Conservation (phyloP, 257 asterid genomes). For the Pogostemon cablin region DNA sequence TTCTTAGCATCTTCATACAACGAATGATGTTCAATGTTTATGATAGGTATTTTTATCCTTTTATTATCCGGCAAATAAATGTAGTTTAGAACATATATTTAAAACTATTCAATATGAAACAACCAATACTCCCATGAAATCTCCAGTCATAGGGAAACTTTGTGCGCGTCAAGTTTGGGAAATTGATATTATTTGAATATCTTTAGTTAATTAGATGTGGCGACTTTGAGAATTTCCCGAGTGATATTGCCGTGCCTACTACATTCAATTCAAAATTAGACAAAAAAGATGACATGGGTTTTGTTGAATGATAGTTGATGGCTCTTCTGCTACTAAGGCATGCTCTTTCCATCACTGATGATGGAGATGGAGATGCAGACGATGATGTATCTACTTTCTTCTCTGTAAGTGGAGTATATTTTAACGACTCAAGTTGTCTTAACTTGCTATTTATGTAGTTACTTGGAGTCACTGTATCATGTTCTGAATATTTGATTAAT, state of each 20-base stretch:
- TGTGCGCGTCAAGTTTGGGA: not conserved
- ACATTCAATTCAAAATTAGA: not conserved
- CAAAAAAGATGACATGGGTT: not conserved
- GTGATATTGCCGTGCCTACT: not conserved
- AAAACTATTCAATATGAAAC: too few species aligned
- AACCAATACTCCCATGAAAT: too few species aligned
- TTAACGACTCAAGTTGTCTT: not conserved
- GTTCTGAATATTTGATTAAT: conserved; percentile 1
- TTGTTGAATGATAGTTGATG: conserved; percentile 65
- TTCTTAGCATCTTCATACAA: not conserved
- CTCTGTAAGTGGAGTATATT: conserved; percentile 58
- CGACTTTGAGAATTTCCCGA: not conserved
- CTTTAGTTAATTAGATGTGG: not conserved
- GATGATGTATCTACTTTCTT: conserved; percentile 76
- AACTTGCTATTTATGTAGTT: conserved; percentile 1
- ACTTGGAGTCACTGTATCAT: not conserved
- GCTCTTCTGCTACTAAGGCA: conserved; percentile 93
- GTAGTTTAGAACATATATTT: not conserved
- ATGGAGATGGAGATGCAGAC: conserved; percentile 57
- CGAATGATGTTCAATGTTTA: not conserved
- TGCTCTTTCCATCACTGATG: conserved; percentile 63
- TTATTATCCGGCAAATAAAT: not conserved
- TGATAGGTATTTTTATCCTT: not conserved
- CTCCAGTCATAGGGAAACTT: not conserved
- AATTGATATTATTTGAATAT: not conserved